These are phyloP conservation scores for Bothriochloa decipiens DNA, from an alignment of 176 grass and related monocot genomes.

Conservation along the genomic window DNA sequence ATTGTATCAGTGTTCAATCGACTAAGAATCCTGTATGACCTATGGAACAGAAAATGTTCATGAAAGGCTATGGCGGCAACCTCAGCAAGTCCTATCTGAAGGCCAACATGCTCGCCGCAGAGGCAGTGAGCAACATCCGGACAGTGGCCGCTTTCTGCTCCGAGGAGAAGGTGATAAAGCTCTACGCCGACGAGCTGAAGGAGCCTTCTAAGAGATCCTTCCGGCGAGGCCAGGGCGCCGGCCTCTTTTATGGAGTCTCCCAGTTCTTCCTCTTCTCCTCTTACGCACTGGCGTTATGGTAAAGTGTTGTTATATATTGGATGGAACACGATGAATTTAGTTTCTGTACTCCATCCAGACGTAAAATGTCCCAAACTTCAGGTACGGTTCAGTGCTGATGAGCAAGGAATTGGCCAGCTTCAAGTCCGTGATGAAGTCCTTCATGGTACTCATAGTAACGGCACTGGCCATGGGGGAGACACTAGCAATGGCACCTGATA, in stretches of 20 bases:
- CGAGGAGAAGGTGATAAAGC: slow-evolving; percentile 89
- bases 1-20: background rate
- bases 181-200: slow-evolving; percentile 73
- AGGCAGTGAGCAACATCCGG: slow-evolving; percentile 96
- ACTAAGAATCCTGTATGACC: background rate
- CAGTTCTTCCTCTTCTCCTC: slow-evolving; percentile 97
- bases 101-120: slow-evolving; percentile 94
- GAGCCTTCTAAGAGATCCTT: slow-evolving; percentile 81
- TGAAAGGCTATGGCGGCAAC: slow-evolving; percentile 92
- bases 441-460: slow-evolving; percentile 96
- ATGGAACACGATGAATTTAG: background rate
- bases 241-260: slow-evolving; percentile 87
- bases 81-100: slow-evolving; percentile 83
- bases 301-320: slow-evolving; percentile 3
- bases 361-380: slow-evolving; percentile 28
- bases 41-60: slow-evolving; percentile 85
- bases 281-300: slow-evolving; percentile 88
- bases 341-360: background rate
- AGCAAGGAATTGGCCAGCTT: slow-evolving; percentile 79
- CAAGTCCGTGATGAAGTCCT: slow-evolving; percentile 93
- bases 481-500: slow-evolving; percentile 82
- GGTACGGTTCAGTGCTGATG: slow-evolving; percentile 93
- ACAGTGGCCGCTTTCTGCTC: slow-evolving; percentile 96
- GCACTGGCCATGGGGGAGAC: slow-evolving; percentile 90
- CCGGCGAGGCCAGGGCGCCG: slow-evolving; percentile 84